Conservation (phyloP, 805 yeast genomes). For the Kuraishia molischiana region DNA sequence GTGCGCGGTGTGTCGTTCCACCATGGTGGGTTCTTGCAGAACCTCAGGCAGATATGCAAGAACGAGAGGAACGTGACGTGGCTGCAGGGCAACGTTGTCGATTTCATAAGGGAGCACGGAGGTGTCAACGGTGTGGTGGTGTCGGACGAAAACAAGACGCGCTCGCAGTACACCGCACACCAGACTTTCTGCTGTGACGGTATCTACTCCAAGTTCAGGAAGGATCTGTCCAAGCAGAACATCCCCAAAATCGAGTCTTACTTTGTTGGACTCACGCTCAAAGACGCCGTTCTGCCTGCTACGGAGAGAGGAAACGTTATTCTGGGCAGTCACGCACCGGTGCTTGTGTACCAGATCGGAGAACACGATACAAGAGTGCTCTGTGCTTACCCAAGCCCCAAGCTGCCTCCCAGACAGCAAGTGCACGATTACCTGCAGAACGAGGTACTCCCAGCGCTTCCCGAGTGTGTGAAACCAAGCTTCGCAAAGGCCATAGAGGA, state of each 20-base stretch:
- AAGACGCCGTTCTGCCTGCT: constrained; percentile 66
- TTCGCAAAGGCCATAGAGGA: constrained; percentile 50
- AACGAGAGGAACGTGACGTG: constrained; percentile 66
- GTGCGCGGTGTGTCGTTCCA: constrained; percentile 81
- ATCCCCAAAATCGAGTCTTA: constrained; percentile 70
- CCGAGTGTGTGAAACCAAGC: constrained; percentile 53
- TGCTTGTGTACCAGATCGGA: constrained; percentile 80
- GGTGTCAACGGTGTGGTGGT: constrained; percentile 71
- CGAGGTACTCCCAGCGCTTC: constrained; percentile 60
- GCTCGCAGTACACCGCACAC: constrained; percentile 41
- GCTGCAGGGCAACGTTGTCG: constrained; percentile 76
- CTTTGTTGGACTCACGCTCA: constrained; percentile 75
- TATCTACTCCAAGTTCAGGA: constrained; percentile 86
- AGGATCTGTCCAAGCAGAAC: constrained; percentile 49
- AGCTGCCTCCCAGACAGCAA: constrained; percentile 55
- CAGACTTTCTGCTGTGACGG: constrained; percentile 85
- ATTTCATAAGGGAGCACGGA: constrained; percentile 42
- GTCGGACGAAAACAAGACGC: constrained; percentile 26
- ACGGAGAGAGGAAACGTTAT: constrained; percentile 84
- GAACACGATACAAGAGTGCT: constrained; percentile 77
- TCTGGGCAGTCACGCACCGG: constrained; percentile 79
- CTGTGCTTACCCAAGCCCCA: constrained; percentile 72
- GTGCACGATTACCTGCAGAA: constrained; percentile 49
- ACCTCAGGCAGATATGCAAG: constrained; percentile 62
- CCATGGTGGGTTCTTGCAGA: constrained; percentile 80